A percentile compares a stretch with the other conserved stretches of the same genome.
Evolutionary conservation across 129 eudicot genomes (phyloP).

Genomic region (Smallanthus sonchifolius): DNA sequence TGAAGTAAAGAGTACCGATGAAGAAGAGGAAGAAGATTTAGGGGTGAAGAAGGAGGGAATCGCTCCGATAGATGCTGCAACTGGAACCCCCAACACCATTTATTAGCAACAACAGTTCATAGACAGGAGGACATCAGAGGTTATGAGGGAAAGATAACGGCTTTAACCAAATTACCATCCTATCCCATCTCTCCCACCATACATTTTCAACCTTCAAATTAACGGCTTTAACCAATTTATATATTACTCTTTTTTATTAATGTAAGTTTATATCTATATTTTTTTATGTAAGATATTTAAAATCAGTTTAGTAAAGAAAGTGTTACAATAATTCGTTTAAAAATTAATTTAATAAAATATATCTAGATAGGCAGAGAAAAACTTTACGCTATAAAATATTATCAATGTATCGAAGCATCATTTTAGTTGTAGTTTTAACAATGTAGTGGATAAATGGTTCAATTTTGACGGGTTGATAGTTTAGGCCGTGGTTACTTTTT

Average conservation of each 20-base stretch:
- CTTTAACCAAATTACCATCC: conserved; percentile 38
- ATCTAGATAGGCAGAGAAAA: no score
- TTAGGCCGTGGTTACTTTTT: no score
- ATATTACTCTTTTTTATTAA: neutral
- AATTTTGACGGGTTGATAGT: no score
- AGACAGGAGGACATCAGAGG: conserved; percentile 3
- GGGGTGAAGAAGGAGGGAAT: conserved; percentile 19
- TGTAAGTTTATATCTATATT: no score
- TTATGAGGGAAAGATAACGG: conserved; percentile 56
- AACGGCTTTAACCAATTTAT: no score
- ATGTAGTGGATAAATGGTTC: no score
- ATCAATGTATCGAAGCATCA: no score
- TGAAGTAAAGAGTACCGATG: conserved; percentile 21
- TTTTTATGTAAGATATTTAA: neutral
- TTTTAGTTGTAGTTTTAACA: no score
- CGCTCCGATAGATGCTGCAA: conserved; percentile 39
- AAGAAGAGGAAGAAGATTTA: conserved; percentile 19
- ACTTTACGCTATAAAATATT: no score
- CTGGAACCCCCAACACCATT: conserved; percentile 29
- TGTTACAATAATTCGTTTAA: no score
- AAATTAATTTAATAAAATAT: no score
- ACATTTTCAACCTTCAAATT: no score
- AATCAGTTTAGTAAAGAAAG: neutral
- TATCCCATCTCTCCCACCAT: conserved; percentile 32
- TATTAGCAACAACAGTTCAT: neutral